Evolutionary conservation across 179 eudicot species (phyloP).

Genomic region (Beta corolliflora): DNA sequence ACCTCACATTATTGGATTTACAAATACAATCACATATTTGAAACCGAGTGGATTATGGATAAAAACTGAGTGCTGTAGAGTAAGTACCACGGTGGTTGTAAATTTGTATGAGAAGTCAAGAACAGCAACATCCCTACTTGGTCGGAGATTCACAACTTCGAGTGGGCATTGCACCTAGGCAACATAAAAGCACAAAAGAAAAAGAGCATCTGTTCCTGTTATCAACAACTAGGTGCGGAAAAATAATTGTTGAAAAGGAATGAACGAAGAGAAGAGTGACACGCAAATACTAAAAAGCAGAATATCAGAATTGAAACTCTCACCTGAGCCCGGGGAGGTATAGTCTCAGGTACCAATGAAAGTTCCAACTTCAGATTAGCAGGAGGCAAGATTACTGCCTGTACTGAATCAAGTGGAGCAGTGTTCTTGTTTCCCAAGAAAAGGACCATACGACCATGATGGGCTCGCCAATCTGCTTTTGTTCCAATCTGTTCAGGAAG

Average conservation of each 20-base stretch:
- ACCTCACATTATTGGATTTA: slow-evolving; percentile 6
- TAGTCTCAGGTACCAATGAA: slow-evolving; percentile 88
- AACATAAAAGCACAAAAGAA: slow-evolving; percentile 10
- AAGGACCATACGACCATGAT: slow-evolving; percentile 90
- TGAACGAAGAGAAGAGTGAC: neutral
- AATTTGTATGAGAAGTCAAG: slow-evolving; percentile 93
- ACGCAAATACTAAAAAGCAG: neutral
- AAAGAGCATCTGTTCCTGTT: neutral
- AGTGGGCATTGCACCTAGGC: slow-evolving; percentile 97
- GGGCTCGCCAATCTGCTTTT: slow-evolving; percentile 95
- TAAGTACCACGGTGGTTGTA: slow-evolving; percentile 59
- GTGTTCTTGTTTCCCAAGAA: slow-evolving; percentile 93
- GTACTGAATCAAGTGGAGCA: slow-evolving; percentile 80
- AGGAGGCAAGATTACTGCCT: slow-evolving; percentile 80
- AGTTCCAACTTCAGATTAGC: slow-evolving; percentile 79
- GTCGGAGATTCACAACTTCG: slow-evolving; percentile 80
- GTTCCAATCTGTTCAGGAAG: slow-evolving; percentile 69
- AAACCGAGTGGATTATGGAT: neutral
- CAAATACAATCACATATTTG: slow-evolving; percentile 7
- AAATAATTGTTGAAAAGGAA: neutral
- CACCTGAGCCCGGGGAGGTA: slow-evolving; percentile 99
- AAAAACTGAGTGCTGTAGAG: slow-evolving; percentile 9
- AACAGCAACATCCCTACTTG: slow-evolving; percentile 94
- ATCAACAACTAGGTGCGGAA: neutral
- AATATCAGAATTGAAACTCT: neutral